Evolutionary conservation across 345 rosid genomes (phyloP).

Genomic region (Ceriops zippeliana): DNA sequence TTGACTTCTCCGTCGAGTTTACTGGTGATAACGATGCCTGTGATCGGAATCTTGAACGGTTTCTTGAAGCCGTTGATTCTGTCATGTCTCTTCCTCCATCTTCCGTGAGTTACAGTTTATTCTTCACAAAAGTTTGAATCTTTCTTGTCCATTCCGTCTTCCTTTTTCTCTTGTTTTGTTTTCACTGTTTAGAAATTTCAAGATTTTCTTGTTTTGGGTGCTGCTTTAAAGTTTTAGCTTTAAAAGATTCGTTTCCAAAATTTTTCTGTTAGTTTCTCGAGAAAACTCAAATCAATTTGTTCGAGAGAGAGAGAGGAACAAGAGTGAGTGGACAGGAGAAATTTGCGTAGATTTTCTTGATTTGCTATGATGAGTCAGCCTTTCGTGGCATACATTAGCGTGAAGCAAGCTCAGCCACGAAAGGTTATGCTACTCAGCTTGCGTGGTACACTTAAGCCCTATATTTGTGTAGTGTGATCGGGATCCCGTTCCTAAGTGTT

Average conservation of each 20-base stretch:
- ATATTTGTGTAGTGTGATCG: background rate
- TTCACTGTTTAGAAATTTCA: background rate
- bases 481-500: background rate
- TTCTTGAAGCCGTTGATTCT: slow-evolving; percentile 49
- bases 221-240: background rate
- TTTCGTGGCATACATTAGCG: background rate
- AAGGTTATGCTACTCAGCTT: background rate
- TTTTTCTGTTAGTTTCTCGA: background rate
- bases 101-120: slow-evolving; percentile 41
- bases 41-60: slow-evolving; percentile 56
- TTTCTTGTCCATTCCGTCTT: background rate
- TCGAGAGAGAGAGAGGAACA: background rate
- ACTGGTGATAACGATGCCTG: slow-evolving; percentile 52
- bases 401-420: slow-evolving; percentile 1
- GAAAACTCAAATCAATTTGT: background rate
- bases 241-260: background rate
- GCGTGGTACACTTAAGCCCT: background rate
- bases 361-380: background rate
- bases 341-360: background rate
- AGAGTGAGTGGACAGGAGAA: background rate
- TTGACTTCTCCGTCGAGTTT: slow-evolving; percentile 71
- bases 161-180: too few species aligned
- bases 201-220: background rate
- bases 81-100: slow-evolving; percentile 58
- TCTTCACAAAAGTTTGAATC: background rate